Base-by-base conservation (phyloP, 345 rosid genomes). In the Pseudoturritis turrita region DNA sequence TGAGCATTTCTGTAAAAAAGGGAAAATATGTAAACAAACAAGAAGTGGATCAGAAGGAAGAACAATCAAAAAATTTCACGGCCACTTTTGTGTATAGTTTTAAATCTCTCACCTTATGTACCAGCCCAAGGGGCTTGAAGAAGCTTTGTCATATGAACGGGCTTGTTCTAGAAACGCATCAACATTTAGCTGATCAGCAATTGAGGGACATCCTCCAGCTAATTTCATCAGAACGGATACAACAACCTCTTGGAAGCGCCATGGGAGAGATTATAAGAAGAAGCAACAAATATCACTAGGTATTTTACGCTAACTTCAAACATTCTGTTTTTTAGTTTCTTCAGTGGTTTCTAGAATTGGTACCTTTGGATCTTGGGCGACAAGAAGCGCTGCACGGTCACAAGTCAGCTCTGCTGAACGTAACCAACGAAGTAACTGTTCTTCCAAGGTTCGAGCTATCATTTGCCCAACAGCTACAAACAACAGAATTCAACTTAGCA, bases 161-260 rank as follows among this genome's bases (percentile, higher is more conserved):
- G 98, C 98, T 86, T 94, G 97, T 79, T 94, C 98, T 81, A 91
- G 77, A 82, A 94, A 94, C 11, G 98, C 97, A 54, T 91, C 98
- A 35, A 89, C 97, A 25, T 88, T 94, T 74, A 89, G 79, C 84
- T 94, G 97, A 80, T 91, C 98, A 40, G 98, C 95, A 22, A 94
- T 52, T 52, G 97, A 89, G 50, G 98, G 96, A 75, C 87, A 87
- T 75, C 98, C 98, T 46, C 97, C 98, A 35, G 94, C 92, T 85
- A 94, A 54, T 81, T 94, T 94, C 97, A 94, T 90, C 76, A 91
- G 77, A 70, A 91, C 95, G 55, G 98, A 94, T 78, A 94, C 76
- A 85, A 94, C 97, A 62, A 91, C 83, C 98, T 91, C 92, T 91
- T 89, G 98, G 83, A 77, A 81, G 85, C 60, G 39, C 53, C 81